Conservation (phyloP, 1,139 yeast species). For the Geotrichum citri-aurantii region DNA sequence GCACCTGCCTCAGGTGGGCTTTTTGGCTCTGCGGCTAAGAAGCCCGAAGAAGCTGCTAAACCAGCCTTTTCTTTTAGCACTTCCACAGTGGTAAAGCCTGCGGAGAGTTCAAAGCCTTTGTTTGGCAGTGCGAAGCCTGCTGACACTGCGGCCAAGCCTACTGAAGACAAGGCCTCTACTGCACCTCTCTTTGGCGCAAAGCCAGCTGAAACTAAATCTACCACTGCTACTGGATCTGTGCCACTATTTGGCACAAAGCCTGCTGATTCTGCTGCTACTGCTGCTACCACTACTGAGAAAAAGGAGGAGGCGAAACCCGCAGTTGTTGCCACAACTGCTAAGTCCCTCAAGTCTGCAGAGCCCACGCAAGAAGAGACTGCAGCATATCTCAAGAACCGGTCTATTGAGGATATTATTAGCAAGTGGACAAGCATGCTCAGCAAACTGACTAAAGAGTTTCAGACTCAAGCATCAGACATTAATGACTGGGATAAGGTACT, state of each 20-base stretch:
- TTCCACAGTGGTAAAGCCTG: slow-evolving; percentile 14
- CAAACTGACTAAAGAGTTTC: slow-evolving; percentile 66
- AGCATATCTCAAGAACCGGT: slow-evolving; percentile 79
- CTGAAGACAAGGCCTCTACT: slow-evolving; percentile 18
- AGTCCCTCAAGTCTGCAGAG: slow-evolving; percentile 41
- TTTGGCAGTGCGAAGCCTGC: background rate
- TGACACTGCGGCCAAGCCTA: slow-evolving; percentile 27
- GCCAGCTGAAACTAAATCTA: slow-evolving; percentile 21
- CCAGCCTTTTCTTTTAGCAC: slow-evolving; percentile 22
- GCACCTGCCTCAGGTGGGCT: slow-evolving; percentile 16
- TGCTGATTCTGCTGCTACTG: slow-evolving; percentile 9
- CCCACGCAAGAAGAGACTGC: slow-evolving; percentile 41
- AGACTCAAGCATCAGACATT: slow-evolving; percentile 67
- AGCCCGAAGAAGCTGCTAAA: slow-evolving; percentile 11
- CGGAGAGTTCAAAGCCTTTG: slow-evolving; percentile 9
- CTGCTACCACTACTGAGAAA: slow-evolving; percentile 9
- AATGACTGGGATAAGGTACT: slow-evolving; percentile 81
- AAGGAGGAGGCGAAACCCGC: slow-evolving; percentile 12
- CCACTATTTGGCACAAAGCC: slow-evolving; percentile 30
- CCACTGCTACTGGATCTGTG: slow-evolving; percentile 30
- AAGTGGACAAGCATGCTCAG: slow-evolving; percentile 90
- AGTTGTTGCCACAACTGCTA: slow-evolving; percentile 39
- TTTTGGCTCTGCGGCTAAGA: slow-evolving; percentile 6
- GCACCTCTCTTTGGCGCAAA: slow-evolving; percentile 21
- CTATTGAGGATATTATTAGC: slow-evolving; percentile 84